phyloP scores from a whole-genome alignment of 2,329 filamentous ascomycete species.

The Neopestalotiopsis sp. region DNA sequence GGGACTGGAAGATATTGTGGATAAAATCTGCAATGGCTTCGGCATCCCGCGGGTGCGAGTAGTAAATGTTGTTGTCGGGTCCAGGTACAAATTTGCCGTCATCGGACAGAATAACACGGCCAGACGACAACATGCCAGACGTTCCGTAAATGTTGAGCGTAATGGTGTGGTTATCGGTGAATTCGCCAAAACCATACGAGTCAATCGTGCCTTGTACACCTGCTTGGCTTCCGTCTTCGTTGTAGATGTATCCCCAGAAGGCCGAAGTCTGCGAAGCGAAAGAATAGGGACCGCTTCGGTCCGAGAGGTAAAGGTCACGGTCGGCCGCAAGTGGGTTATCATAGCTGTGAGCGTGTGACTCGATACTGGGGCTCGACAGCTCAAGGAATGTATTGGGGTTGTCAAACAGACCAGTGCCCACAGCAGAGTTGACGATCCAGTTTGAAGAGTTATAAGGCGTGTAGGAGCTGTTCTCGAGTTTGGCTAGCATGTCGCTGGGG shows the following conservation, averaged over 20 bases:
- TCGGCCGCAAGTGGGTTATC: slow-evolving; percentile 47
- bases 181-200: slow-evolving; percentile 49
- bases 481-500: slow-evolving; percentile 28
- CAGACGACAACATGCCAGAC: slow-evolving; percentile 55
- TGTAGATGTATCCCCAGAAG: slow-evolving; percentile 56
- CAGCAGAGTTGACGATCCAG: slow-evolving; percentile 55
- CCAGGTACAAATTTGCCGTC: slow-evolving; percentile 49
- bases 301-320: slow-evolving; percentile 50
- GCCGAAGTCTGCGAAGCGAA: slow-evolving; percentile 58
- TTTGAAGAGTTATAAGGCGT: slow-evolving; percentile 35
- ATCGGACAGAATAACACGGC: slow-evolving; percentile 47
- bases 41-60: slow-evolving; percentile 52
- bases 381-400: slow-evolving; percentile 63
- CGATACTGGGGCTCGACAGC: slow-evolving; percentile 45
- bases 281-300: slow-evolving; percentile 56
- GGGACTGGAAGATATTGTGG: slow-evolving; percentile 51
- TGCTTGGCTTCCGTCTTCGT: slow-evolving; percentile 45
- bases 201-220: slow-evolving; percentile 60
- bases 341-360: slow-evolving; percentile 56
- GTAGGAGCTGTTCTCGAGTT: slow-evolving; percentile 24
- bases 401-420: slow-evolving; percentile 58
- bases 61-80: slow-evolving; percentile 49
- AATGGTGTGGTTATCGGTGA: slow-evolving; percentile 49
- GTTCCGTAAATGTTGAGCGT: slow-evolving; percentile 64
- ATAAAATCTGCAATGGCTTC: slow-evolving; percentile 56